Base-by-base conservation (phyloP, 1,139 yeast species). In the Suhomyces guaymorum region DNA sequence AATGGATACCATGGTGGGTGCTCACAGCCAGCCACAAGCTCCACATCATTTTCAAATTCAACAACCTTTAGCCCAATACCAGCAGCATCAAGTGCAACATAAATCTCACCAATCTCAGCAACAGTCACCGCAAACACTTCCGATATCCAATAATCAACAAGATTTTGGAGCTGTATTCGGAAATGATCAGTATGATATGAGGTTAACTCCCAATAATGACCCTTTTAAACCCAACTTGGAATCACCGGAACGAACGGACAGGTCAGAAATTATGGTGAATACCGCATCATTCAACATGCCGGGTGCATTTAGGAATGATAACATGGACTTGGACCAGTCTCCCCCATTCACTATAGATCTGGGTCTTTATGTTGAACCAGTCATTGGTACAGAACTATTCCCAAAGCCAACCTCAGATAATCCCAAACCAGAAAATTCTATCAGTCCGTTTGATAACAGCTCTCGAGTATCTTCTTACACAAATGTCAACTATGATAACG, bases 311-410 rank as follows among this genome's bases (percentile, higher is more conserved):
- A 51, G 48, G 30, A 52, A 37, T 19, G 63, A 63, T 33, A 39
- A 47, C 8, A 64, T 66, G 71, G 72, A 66, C 14, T 35, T 66
- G 16, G 72, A 66, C 36, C 69, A 65, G 30, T 58, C 64, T 12
- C 71, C 72, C 3, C 70, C 68, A 7, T 66, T 66, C 37, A 58
- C 71, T 3, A 54, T 66, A 13, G 72, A 62, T 22, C 64, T 59
- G 59, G 68, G 63, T n/a, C 14, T 38, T 12, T 33, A 28, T 12
- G 16, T 30, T 20, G 35, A 39, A 27, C 37, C 39, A 17, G 29
- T 24, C 3, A 26, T 28, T 0, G 29, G 26, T 10, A 23, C 15
- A 3, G 25, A 30, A 10, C 12, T 17, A 6, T 35, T 25, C 15
- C 24, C 24, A 7, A 26, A 35, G 17, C 28, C 32, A 4, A 24